A percentile compares a stretch with the other conserved stretches of the same genome.
Evolutionary conservation across 257 asterid species (phyloP).

Genomic region (Capsicum chinense): DNA sequence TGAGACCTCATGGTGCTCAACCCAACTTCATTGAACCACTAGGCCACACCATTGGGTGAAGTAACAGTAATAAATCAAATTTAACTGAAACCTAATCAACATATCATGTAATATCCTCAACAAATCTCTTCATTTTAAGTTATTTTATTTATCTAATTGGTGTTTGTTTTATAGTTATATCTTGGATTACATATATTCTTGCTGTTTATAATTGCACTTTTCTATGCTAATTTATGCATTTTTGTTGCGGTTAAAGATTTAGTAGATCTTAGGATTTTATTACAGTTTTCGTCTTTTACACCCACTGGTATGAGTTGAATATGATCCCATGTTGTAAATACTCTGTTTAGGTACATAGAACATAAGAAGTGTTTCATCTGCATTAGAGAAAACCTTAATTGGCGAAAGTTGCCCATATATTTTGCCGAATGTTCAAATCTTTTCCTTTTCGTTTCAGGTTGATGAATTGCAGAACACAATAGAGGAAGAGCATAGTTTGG

Average conservation of each 20-base stretch:
- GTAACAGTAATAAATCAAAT: not conserved
- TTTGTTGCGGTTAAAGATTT: not conserved
- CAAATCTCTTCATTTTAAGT: not conserved
- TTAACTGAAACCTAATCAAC: not conserved
- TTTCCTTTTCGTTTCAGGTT: conserved; percentile 56
- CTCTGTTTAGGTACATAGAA: not conserved
- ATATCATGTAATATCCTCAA: not conserved
- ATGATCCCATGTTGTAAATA: conserved; percentile 1
- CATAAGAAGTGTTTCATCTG: not conserved
- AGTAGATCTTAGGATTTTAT: not conserved
- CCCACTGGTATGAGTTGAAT: conserved; percentile 3
- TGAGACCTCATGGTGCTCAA: too few species aligned
- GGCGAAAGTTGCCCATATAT: not conserved
- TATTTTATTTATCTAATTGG: not conserved
- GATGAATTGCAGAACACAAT: conserved; percentile 92
- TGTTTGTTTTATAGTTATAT: not conserved
- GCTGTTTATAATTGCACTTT: not conserved
- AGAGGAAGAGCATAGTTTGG: conserved; percentile 86
- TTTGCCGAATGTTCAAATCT: not conserved
- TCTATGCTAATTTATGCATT: not conserved
- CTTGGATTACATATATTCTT: not conserved
- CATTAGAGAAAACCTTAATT: not conserved
- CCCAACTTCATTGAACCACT: too few species aligned
- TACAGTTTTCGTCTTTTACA: not conserved
- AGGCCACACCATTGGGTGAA: too few species aligned